Evolutionary conservation across 768 basidiomycete species (phyloP), one percentile per base, ranked within the genome.

Genomic region (Phallus indusiatus): DNA sequence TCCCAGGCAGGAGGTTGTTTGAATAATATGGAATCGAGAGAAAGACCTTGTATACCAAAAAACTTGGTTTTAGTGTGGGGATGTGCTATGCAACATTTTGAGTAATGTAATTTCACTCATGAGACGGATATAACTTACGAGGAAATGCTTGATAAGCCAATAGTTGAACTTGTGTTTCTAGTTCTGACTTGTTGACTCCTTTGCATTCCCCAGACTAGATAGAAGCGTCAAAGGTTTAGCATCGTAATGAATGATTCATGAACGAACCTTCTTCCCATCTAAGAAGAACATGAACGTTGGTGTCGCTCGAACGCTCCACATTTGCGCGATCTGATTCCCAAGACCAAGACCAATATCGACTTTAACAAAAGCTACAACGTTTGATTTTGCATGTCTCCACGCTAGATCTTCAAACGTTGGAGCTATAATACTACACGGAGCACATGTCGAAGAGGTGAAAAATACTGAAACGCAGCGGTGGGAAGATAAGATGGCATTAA

Each of bases 211-310:
- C 74, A 5, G 79, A 73, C 88, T 91, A 64, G 14, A 49, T 12
- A 16, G 9, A 46, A 21, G 36, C 57, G 55, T 17, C 34, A 48
- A 48, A 53, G 37, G 51, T 52, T 35, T 47, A 16, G 24, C n/a
- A 51, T 46, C n/a, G n/a, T 55, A 28, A 5, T 22, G 35, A n/a
- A 52, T 50, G 6, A 22, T 55, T 34, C 14, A 1, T n/a, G n/a
- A n/a, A 60, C 72, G 49, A 47, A 87, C 88, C 82, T 88, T 84
- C 54, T 78, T 75, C 1, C 85, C 90, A 60, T 88, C 78, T 61
- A 85, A 70, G 74, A 92, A 97, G 73, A 96, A 94, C 46, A 88
- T 73, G 66, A 97, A 95, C 0, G 91, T 94, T 5, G 94, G 94
- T 1, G 90, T 95, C 17, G 79, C 92, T 16, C 78, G 70, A 1